Evolutionary conservation across 73 alveolate genomes (phyloP).

Genomic region (Vitrella brassicaformis): DNA sequence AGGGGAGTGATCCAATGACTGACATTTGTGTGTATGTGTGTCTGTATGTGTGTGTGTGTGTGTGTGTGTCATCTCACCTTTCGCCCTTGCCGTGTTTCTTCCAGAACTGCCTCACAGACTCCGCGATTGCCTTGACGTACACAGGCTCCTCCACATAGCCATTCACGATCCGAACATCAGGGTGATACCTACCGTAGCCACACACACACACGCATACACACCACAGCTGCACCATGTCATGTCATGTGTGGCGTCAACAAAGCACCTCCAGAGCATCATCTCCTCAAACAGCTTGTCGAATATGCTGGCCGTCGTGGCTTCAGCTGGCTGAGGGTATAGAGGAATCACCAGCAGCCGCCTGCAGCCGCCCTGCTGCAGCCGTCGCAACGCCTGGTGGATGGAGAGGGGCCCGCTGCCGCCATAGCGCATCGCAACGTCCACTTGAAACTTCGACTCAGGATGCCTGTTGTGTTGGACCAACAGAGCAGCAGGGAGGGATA

Average conservation of each 20-base stretch:
- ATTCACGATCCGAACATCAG: neutral
- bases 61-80: too few species aligned
- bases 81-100: neutral
- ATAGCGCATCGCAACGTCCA: neutral
- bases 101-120: neutral
- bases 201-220: neutral
- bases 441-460: neutral
- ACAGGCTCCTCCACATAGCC: neutral
- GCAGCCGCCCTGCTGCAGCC: neutral
- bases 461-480: neutral
- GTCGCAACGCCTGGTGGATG: neutral
- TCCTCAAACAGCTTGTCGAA: neutral
- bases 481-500: neutral
- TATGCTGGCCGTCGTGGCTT: neutral
- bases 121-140: neutral
- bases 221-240: neutral
- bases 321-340: neutral
- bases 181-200: too few species aligned
- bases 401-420: neutral
- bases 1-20: too few species aligned
- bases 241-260: neutral
- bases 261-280: too few species aligned
- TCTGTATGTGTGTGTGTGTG: too few species aligned
- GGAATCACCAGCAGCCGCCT: neutral
- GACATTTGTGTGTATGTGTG: too few species aligned